Evolutionary conservation across 768 basidiomycete species (phyloP).

Genomic region (Tricholoma sp.): DNA sequence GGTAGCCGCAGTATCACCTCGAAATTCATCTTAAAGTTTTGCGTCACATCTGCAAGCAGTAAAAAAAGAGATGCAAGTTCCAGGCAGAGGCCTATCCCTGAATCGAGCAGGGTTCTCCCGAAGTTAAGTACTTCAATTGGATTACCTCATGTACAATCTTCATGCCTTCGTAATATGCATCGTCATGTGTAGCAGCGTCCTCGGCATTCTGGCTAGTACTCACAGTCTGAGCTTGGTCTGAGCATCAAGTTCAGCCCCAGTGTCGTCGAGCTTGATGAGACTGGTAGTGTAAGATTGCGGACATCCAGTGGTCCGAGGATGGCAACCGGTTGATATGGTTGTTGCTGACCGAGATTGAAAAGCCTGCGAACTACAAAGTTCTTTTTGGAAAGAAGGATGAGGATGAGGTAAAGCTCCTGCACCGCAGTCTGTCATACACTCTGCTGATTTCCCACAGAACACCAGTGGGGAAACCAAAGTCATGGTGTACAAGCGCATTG

Average conservation of each 20-base stretch:
- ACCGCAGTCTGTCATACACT: neutral
- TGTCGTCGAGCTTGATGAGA: constrained; percentile 44
- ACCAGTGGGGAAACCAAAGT: no score
- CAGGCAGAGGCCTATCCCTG: no score
- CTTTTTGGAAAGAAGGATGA: constrained; percentile 5
- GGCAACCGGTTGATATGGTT: constrained; percentile 2
- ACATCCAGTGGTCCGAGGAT: constrained; percentile 5
- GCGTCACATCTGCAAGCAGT: no score
- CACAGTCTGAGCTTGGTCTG: no score
- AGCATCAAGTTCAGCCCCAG: constrained; percentile 12
- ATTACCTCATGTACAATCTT: constrained; percentile 57
- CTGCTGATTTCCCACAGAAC: no score
- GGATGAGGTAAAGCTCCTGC: constrained; percentile 7
- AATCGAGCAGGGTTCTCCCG: no score
- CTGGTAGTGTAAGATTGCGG: constrained; percentile 47
- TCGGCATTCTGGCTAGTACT: neutral
- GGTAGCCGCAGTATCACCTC: no score
- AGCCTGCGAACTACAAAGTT: no score
- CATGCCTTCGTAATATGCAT: constrained; percentile 50
- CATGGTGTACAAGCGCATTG: no score
- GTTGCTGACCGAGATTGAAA: constrained; percentile 11
- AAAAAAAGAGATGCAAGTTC: no score
- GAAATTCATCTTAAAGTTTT: no score
- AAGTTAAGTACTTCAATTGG: no score
- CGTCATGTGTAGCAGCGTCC: constrained; percentile 22